Base-by-base conservation (phyloP, 495 filamentous ascomycete genomes). In the Tuber borchii region DNA sequence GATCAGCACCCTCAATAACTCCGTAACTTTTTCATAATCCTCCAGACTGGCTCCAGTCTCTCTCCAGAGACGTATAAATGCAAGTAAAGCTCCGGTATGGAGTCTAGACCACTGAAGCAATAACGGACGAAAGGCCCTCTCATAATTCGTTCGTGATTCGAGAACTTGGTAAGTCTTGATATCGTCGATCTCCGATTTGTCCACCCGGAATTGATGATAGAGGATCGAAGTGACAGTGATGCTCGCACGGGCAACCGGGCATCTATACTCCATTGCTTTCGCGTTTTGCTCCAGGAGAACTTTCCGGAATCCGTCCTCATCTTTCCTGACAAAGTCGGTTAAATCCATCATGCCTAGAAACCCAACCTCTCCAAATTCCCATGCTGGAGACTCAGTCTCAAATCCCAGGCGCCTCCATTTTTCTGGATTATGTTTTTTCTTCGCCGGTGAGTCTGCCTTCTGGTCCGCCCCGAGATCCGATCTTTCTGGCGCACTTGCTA, bases 341-440 rank as follows among this genome's bases (percentile, higher is more conserved):
- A 98, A 82, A 83, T 99, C 95, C 93, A 98, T 97, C 90, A 99
- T 93, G 34, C 96, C 95, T 65, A 99, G 84, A 82, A 95, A 98
- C 2, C 95, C 95, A 26, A 91, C 90, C 39, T 89, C 87, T 3
- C 93, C 90, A 84, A 99, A 98, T 79, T 98, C 95, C 77, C 86
- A 84, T 0, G 90, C 90, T 16, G 95, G 95, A 75, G 87, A 92
- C 82, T 98, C 96, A 0, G 93, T 91, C 84, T 95, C 92, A 81
- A 99, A 99, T 4, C 95, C 95, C 48, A 99, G 84, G 65, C 95
- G 87, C 74, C 94, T 87, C 95, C 95, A 99, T 84, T 97, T 97
- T 80, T 97, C 93, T 0, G 96, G 91, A 79, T 94, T 92, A 72
- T 95, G 92, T 82, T 87, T 88, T 83, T 88, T 88, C 76, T 88